These are phyloP conservation scores for Emergomyces orientalis DNA, from an alignment of 2,329 filamentous ascomycete species.

Conservation along the genomic window DNA sequence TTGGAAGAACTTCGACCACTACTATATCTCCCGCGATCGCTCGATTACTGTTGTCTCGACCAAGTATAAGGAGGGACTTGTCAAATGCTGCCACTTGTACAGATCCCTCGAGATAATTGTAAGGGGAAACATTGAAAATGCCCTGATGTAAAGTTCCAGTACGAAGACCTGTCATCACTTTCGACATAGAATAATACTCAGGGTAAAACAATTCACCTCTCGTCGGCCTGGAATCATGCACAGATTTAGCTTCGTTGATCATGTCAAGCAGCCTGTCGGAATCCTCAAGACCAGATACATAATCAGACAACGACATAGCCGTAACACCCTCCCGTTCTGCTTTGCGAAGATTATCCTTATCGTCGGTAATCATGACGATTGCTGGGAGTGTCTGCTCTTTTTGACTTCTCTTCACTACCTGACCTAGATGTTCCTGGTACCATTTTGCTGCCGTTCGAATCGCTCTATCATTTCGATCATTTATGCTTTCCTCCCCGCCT, in stretches of 20 bases:
- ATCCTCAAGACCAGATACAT: constrained; percentile 76
- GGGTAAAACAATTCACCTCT: constrained; percentile 69
- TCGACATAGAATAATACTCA: constrained; percentile 81
- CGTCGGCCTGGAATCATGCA: constrained; percentile 53
- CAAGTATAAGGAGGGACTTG: constrained; percentile 76
- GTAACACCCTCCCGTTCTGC: constrained; percentile 65
- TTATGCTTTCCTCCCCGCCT: constrained; percentile 72
- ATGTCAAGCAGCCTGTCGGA: constrained; percentile 82
- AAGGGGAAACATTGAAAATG: constrained; percentile 89
- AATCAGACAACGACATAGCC: constrained; percentile 60
- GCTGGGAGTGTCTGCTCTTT: constrained; percentile 54
- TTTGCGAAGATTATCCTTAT: constrained; percentile 76
- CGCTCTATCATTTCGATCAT: constrained; percentile 91
- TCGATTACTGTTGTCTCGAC: constrained; percentile 91
- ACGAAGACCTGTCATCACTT: constrained; percentile 89
- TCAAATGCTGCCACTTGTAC: constrained; percentile 86
- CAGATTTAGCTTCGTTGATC: constrained; percentile 72
- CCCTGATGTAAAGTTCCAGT: constrained; percentile 85
- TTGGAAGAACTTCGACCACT: constrained; percentile 83
- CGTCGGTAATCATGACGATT: constrained; percentile 89
- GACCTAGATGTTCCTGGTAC: constrained; percentile 74
- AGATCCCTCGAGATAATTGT: constrained; percentile 94
- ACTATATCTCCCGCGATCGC: constrained; percentile 86
- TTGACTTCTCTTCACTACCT: constrained; percentile 47
- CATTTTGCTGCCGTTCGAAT: constrained; percentile 78